These are phyloP conservation scores for Thelephora ganbajun DNA, from an alignment of 768 basidiomycete species.

Conservation along the genomic window DNA sequence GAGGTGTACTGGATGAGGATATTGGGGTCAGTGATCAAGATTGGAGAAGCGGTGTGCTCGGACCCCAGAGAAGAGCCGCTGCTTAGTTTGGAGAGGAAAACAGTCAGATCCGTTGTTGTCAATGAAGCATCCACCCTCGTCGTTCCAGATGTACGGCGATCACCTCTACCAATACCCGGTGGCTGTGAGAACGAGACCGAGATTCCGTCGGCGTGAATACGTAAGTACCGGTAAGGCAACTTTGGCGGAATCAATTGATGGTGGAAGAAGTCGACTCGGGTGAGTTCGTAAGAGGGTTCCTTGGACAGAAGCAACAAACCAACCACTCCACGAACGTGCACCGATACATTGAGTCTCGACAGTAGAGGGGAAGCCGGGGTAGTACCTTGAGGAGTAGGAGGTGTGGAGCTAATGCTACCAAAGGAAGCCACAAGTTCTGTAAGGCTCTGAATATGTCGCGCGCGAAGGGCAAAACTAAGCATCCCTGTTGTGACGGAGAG, in stretches of 20 bases:
- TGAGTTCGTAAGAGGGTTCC: conserved; percentile 3
- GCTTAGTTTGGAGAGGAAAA: conserved; percentile 32
- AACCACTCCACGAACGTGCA: conserved; percentile 30
- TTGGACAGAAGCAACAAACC: conserved; percentile 29
- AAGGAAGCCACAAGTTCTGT: conserved; percentile 19
- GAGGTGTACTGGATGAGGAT: conserved; percentile 43
- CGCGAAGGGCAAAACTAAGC: conserved; percentile 40
- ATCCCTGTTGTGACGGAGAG: conserved; percentile 32
- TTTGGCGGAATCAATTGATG: conserved; percentile 46
- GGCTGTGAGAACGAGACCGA: conserved; percentile 11
- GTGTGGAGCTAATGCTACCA: conserved; percentile 8
- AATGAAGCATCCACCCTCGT: conserved; percentile 11
- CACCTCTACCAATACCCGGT: not conserved
- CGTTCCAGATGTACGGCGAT: conserved; percentile 1
- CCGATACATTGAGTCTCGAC: conserved; percentile 18
- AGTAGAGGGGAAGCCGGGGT: conserved; percentile 10
- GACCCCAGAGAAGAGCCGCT: conserved; percentile 6
- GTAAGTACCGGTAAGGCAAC: conserved; percentile 34
- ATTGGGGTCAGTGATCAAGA: conserved; percentile 63
- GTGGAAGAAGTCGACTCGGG: conserved; percentile 32
- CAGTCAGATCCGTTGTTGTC: conserved; percentile 37
- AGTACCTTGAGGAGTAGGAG: conserved; percentile 3
- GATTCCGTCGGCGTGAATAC: conserved; percentile 21
- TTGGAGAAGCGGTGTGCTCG: conserved; percentile 34
- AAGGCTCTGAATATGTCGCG: conserved; percentile 41